Evolutionary conservation across 2,329 filamentous ascomycete genomes (phyloP), one percentile per base, ranked within the genome.

Genomic region (Calonectria multiphialidica): DNA sequence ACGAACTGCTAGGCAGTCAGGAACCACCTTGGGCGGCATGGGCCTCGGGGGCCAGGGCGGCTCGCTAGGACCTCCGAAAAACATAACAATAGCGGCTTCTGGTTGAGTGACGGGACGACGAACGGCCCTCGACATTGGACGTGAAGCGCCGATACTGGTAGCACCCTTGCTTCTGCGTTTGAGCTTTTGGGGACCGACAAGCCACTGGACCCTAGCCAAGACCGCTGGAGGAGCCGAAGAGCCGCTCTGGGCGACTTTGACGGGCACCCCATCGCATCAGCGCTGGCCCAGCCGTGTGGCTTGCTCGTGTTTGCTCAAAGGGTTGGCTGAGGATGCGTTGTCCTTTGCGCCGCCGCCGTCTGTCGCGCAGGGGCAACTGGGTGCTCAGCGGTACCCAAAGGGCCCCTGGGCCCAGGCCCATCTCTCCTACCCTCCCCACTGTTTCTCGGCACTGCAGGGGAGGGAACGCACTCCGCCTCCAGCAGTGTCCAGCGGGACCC

Each of bases 151-250:
- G 55, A 13, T n/a, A 59, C 53, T 40, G 21, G 21, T 25, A 13
- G 13, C 15, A 21, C 30, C 53, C 42, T 47, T 28, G 42, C 44
- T 28, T 28, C 45, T 33, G 44, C 33, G 50, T 30, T 37, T 62
- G 57, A 44, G 49, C 49, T 40, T 28, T 25, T 47, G 65, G 40
- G 37, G 8, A 15, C 42, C 21, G 23, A 21, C 33, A 25, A 53
- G 45, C 33, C 35, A n/a, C 62, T 35, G 35, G 45, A 33, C 30
- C 44, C 44, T 47, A 44, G 55, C 53, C 61, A 57, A 66, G 61
- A 50, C n/a, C 42, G 44, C 68, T 70, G 50, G 21, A 15, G 1
- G 63, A 55, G 68, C 68, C 68, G 68, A 66, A 40, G 63, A 71
- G 68, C 63, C 68, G 68, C 53, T 33, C 33, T 62, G n/a, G n/a